A percentile compares a stretch with the other conserved stretches of the same genome.
These are phyloP conservation scores for Vigna nakashimae DNA, from an alignment of 306 rosid genomes.

Conservation along the genomic window DNA sequence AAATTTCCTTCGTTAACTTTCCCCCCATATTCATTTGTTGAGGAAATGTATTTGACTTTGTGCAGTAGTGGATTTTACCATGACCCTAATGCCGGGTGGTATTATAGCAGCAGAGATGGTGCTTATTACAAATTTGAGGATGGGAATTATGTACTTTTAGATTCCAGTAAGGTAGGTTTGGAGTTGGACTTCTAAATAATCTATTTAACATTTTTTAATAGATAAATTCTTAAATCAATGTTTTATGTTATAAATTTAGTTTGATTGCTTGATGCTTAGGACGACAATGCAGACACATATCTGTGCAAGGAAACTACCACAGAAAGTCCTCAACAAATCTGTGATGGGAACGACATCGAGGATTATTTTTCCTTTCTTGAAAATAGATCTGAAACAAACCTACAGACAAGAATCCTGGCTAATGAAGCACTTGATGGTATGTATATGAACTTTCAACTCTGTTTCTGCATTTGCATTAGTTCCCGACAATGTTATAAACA, in stretches of 20 bases:
- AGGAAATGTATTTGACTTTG: slow-evolving; percentile 32
- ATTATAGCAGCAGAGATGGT: slow-evolving; percentile 73
- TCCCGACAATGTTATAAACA: neutral
- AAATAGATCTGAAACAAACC: slow-evolving; percentile 45
- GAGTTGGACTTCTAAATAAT: slow-evolving; percentile 2
- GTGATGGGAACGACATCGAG: slow-evolving; percentile 36
- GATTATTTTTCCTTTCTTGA: slow-evolving; percentile 41
- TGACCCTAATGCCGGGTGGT: slow-evolving; percentile 91
- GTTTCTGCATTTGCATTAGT: slow-evolving; percentile 12
- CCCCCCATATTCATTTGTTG: neutral
- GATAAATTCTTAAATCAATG: neutral
- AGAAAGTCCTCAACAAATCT: slow-evolving; percentile 42
- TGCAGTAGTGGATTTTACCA: slow-evolving; percentile 91
- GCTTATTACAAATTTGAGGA: slow-evolving; percentile 81
- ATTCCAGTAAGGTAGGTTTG: slow-evolving; percentile 51
- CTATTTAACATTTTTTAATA: neutral
- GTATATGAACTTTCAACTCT: slow-evolving; percentile 37
- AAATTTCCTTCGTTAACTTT: neutral
- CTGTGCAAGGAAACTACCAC: slow-evolving; percentile 40
- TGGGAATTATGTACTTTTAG: slow-evolving; percentile 81
- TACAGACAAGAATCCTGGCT: slow-evolving; percentile 34
- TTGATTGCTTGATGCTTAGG: slow-evolving; percentile 44
- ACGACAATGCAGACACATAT: slow-evolving; percentile 45
- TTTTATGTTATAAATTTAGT: slow-evolving; percentile 30
- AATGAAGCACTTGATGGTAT: slow-evolving; percentile 52